A percentile compares a stretch with the other conserved stretches of the same genome.
phyloP scores from a whole-genome alignment of 257 asterid genomes.

The Leptodermis oblonga region DNA sequence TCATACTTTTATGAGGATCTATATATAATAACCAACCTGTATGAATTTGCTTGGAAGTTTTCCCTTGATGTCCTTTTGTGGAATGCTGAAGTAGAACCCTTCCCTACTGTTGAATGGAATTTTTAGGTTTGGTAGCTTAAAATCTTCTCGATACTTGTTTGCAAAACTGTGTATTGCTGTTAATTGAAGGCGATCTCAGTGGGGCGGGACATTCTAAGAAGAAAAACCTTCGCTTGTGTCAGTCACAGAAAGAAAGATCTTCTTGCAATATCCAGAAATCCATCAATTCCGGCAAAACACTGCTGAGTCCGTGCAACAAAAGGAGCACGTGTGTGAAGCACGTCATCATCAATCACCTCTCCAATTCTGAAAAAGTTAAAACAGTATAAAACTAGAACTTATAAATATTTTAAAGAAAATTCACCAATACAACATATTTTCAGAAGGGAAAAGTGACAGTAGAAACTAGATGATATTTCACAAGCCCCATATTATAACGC shows the following conservation, averaged over 20 bases:
- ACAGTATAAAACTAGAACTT: neutral
- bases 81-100: constrained; percentile 96
- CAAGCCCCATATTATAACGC: neutral
- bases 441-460: neutral
- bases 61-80: constrained; percentile 81
- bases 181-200: constrained; percentile 16
- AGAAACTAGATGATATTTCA: neutral
- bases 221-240: constrained; percentile 95
- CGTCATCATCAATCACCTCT: constrained; percentile 93
- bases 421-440: too few relatives aligned
- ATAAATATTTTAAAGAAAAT: too few relatives aligned
- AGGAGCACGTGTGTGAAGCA: constrained; percentile 90
- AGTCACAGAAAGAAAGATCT: constrained; percentile 92
- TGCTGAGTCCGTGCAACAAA: constrained; percentile 96
- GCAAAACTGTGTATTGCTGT: constrained; percentile 95
- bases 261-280: constrained; percentile 87
- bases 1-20: constrained; percentile 9
- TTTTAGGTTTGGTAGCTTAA: constrained; percentile 76
- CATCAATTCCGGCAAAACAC: constrained; percentile 98
- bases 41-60: constrained; percentile 89
- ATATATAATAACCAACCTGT: constrained; percentile 51
- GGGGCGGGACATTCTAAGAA: constrained; percentile 18
- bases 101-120: constrained; percentile 88
- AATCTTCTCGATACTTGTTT: constrained; percentile 77
- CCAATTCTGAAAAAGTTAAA: constrained; percentile 67